phyloP scores from a whole-genome alignment of 2,329 filamentous ascomycete genomes.

The Cadophora malorum region DNA sequence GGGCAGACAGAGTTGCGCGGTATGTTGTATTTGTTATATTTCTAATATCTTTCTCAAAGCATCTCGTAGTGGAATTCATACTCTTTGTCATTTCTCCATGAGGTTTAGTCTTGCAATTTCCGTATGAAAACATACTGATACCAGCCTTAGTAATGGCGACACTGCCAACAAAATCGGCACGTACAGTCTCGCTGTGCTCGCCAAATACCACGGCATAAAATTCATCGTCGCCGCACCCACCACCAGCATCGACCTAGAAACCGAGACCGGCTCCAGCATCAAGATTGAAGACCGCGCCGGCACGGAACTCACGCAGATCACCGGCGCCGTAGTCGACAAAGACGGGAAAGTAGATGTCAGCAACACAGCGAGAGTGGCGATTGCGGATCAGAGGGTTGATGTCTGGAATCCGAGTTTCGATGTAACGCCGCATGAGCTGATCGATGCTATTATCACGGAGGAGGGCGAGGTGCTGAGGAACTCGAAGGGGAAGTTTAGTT shows the following conservation, averaged over 20 bases:
- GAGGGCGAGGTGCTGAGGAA: conserved; percentile 84
- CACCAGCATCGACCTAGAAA: conserved; percentile 89
- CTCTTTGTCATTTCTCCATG: background rate
- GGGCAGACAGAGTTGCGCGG: conserved; percentile 65
- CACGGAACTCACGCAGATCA: conserved; percentile 84
- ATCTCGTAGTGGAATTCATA: background rate
- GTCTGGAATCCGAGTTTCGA: conserved; percentile 99
- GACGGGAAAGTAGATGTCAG: conserved; percentile 68
- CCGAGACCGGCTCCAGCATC: conserved; percentile 78
- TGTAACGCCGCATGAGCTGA: conserved; percentile 85
- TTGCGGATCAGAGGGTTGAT: conserved; percentile 75
- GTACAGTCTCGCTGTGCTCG: conserved; percentile 90
- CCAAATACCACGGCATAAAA: conserved; percentile 85
- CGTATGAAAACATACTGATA: background rate
- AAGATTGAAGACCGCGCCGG: conserved; percentile 86
- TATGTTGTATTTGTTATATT: background rate
- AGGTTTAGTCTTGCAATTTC: background rate
- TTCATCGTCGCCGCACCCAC: conserved; percentile 95
- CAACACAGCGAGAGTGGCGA: conserved; percentile 75
- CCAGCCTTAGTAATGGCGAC: conserved; percentile 72
- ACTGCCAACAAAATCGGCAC: conserved; percentile 99
- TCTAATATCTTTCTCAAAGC: too few relatives aligned
- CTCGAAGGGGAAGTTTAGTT: conserved; percentile 71
- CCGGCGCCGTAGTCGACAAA: conserved; percentile 72
- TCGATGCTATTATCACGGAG: conserved; percentile 95